Conservation (phyloP, 805 yeast species). For the Tetrapisispora pingtungensis region DNA sequence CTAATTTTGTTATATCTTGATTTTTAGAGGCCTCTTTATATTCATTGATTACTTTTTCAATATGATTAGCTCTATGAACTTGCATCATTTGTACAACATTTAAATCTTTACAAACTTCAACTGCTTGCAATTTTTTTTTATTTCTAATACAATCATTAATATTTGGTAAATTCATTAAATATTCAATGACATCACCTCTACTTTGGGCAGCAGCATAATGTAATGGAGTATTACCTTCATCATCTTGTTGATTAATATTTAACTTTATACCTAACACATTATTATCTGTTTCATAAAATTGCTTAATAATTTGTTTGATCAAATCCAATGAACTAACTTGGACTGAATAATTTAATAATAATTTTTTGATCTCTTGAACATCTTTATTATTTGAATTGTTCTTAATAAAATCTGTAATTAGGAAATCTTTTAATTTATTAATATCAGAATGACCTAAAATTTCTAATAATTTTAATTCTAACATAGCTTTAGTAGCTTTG, state of each 20-base stretch:
- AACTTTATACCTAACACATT: constrained; percentile 16
- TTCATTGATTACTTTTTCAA: constrained; percentile 57
- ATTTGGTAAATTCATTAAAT: constrained; percentile 47
- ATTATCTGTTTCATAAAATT: constrained; percentile 8
- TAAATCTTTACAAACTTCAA: constrained; percentile 57
- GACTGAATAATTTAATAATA: constrained; percentile 67
- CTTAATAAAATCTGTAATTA: constrained; percentile 8
- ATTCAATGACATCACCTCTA: constrained; percentile 64
- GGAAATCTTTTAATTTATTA: constrained; percentile 12
- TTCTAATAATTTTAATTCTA: constrained; percentile 54
- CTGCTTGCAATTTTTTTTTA: constrained; percentile 63
- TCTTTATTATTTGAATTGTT: constrained; percentile 22
- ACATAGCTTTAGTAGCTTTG: constrained; percentile 34
- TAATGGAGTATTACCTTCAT: constrained; percentile 81
- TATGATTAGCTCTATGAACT: constrained; percentile 64
- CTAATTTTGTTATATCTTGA: constrained; percentile 56
- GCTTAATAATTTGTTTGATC: constrained; percentile 38
- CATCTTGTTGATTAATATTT: constrained; percentile 67
- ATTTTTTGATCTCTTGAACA: constrained; percentile 35
- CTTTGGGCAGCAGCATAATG: constrained; percentile 76
- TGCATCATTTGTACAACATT: constrained; percentile 71
- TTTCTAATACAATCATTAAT: constrained; percentile 81
- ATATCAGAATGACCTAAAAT: constrained; percentile 36
- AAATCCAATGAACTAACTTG: constrained; percentile 69
- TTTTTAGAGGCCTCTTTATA: constrained; percentile 60